Percentiles rank a stretch among this genome's conserved stretches.
Conservation (phyloP, 805 yeast genomes). For the Wickerhamomyces chambardii region DNA sequence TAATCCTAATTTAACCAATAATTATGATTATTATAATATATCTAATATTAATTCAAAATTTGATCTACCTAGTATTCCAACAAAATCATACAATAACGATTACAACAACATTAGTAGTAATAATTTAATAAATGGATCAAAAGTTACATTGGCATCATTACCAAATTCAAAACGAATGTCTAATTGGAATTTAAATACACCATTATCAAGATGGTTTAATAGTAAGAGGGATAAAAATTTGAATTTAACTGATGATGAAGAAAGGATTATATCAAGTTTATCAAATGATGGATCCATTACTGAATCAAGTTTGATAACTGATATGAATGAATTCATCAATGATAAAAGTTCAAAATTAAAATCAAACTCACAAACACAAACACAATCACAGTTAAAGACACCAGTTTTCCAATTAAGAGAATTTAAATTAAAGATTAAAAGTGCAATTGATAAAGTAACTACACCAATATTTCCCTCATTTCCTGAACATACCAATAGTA, state of each 20-base stretch:
- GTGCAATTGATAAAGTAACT: constrained; percentile 3
- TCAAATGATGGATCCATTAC: constrained; percentile 15
- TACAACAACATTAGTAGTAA: not conserved
- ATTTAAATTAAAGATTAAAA: constrained; percentile 11
- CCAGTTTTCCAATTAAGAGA: constrained; percentile 16
- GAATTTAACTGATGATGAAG: not conserved
- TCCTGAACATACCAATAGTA: constrained; percentile 8
- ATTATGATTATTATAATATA: too few species aligned
- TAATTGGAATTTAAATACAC: constrained; percentile 16
- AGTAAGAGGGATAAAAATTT: constrained; percentile 2
- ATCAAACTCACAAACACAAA: too few species aligned
- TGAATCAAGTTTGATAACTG: too few species aligned
- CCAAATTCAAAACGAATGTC: constrained; percentile 2
- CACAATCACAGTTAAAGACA: too few species aligned
- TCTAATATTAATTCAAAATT: not conserved
- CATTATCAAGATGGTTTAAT: constrained; percentile 17
- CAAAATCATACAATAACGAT: not conserved
- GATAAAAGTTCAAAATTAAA: too few species aligned
- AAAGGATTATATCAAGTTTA: constrained; percentile 7
- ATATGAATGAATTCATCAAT: too few species aligned
- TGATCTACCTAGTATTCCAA: too few species aligned
- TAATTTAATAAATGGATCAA: constrained; percentile 3
- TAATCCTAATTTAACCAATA: not conserved
- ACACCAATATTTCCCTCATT: constrained; percentile 12
- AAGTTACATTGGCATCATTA: constrained; percentile 12